Evolutionary conservation across 768 basidiomycete genomes (phyloP).

Genomic region (Russula earlei): DNA sequence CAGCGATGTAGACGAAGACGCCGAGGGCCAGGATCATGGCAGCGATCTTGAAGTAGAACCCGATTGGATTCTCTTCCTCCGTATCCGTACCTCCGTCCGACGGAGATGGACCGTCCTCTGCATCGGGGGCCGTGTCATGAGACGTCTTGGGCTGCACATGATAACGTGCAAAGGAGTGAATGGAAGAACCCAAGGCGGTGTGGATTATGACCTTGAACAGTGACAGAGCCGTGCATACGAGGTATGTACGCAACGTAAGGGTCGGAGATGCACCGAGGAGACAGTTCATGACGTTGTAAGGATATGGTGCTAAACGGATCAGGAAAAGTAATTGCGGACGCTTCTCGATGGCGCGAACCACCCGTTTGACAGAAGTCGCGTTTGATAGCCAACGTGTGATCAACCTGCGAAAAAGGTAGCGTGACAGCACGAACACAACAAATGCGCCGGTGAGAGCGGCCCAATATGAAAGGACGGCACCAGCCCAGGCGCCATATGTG

Average conservation of each 20-base stretch:
- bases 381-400: slow-evolving; percentile 68
- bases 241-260: slow-evolving; percentile 71
- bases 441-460: slow-evolving; percentile 81
- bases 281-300: slow-evolving; percentile 93
- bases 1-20: slow-evolving; percentile 71
- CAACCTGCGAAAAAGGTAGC: slow-evolving; percentile 56
- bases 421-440: slow-evolving; percentile 72
- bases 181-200: slow-evolving; percentile 78
- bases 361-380: slow-evolving; percentile 63
- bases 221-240: slow-evolving; percentile 69
- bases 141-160: slow-evolving; percentile 27
- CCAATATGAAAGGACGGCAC: slow-evolving; percentile 78
- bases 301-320: slow-evolving; percentile 86
- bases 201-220: slow-evolving; percentile 88
- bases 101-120: slow-evolving; percentile 13
- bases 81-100: neutral
- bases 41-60: slow-evolving; percentile 52
- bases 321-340: slow-evolving; percentile 83
- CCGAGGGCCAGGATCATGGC: slow-evolving; percentile 65
- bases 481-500: slow-evolving; percentile 76
- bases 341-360: slow-evolving; percentile 80
- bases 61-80: slow-evolving; percentile 39
- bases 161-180: slow-evolving; percentile 73
- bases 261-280: slow-evolving; percentile 82
- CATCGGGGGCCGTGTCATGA: slow-evolving; percentile 21